These are phyloP conservation scores for Hypericum perforatum DNA, from an alignment of 345 rosid species.

Conservation along the genomic window DNA sequence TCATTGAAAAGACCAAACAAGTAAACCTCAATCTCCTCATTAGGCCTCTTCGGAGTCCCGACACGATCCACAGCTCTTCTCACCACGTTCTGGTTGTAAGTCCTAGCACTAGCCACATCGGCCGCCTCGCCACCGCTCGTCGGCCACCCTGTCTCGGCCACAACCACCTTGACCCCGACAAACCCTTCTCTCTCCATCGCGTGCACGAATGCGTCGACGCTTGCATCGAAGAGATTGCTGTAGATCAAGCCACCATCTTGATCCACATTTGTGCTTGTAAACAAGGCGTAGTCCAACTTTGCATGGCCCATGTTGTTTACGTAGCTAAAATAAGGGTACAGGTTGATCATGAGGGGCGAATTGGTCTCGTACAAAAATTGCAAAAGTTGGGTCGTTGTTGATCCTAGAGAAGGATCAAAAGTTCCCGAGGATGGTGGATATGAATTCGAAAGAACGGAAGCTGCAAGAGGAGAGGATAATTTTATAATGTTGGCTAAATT, in stretches of 20 bases:
- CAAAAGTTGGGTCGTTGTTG: conserved; percentile 15
- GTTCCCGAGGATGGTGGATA: conserved; percentile 30
- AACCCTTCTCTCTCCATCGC: conserved; percentile 23
- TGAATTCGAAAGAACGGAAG: conserved; percentile 23
- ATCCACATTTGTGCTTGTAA: conserved; percentile 4
- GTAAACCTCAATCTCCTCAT: too few species aligned
- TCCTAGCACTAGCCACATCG: conserved; percentile 10
- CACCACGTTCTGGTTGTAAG: conserved; percentile 23
- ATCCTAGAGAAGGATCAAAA: conserved; percentile 21
- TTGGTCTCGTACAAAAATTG: conserved; percentile 16
- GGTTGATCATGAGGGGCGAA: conserved; percentile 27
- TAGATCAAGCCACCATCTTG: conserved; percentile 13
- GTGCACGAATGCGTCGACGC: conserved; percentile 19
- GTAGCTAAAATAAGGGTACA: conserved; percentile 22
- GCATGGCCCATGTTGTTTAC: conserved; percentile 6
- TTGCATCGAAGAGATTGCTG: conserved; percentile 21
- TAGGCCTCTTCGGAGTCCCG: conserved; percentile 30
- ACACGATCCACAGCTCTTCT: conserved; percentile 6
- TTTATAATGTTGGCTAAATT: conserved; percentile 16
- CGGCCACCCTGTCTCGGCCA: conserved; percentile 36
- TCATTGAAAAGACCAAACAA: too few species aligned
- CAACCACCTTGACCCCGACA: conserved; percentile 15
- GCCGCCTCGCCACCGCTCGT: conserved; percentile 25
- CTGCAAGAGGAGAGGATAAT: conserved; percentile 28
- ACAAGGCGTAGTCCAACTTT: conserved; percentile 15